Evolutionary conservation across 371 early-diverging fungal genomes (phyloP).

Genomic region (Choanephora cucurbitarum): DNA sequence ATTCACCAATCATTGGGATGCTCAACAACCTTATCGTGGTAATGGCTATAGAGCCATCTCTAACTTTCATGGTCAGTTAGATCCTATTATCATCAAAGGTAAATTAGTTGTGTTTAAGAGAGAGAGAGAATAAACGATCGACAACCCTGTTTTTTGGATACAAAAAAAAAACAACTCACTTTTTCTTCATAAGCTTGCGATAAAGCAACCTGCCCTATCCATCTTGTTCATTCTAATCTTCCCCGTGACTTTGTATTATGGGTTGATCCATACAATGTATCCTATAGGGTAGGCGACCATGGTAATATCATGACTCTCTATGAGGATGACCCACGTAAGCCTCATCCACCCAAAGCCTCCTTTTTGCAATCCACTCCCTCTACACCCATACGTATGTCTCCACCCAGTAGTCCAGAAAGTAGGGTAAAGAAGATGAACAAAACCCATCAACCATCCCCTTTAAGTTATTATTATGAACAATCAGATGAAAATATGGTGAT

Average conservation of each 20-base stretch:
- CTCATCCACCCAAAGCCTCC: no score
- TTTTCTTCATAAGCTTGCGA: constrained; percentile 45
- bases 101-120: no score
- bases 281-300: constrained; percentile 76
- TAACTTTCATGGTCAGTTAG: constrained; percentile 66
- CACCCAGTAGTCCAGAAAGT: constrained; percentile 53
- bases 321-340: constrained; percentile 58
- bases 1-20: constrained; percentile 71
- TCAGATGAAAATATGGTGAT: constrained; percentile 19
- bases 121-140: no score
- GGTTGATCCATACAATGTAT: constrained; percentile 76
- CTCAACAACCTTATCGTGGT: constrained; percentile 62
- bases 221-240: constrained; percentile 47
- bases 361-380: constrained; percentile 32
- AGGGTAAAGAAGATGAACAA: constrained; percentile 20
- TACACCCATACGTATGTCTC: constrained; percentile 55
- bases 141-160: no score
- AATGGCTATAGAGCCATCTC: constrained; percentile 78
- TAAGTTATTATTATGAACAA: constrained; percentile 13
- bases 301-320: constrained; percentile 68
- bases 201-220: constrained; percentile 35
- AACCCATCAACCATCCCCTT: constrained; percentile 29
- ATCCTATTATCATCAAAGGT: constrained; percentile 57
- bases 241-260: constrained; percentile 78
- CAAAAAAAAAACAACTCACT: not conserved